Base-by-base conservation (phyloP, 371 early-diverging fungal species). In the Mitosporidium daphniae region DNA sequence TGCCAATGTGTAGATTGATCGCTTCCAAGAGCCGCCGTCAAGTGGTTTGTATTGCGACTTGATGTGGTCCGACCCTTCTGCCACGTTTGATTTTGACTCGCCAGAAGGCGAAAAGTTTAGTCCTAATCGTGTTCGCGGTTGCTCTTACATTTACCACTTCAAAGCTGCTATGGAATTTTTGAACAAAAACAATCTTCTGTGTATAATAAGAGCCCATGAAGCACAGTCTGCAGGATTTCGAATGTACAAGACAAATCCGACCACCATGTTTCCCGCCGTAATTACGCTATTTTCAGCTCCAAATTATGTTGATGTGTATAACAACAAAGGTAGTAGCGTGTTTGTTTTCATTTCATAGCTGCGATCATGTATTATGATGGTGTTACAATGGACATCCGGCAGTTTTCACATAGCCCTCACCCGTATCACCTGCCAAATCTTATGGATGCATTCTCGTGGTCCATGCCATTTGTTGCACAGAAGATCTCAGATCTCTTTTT, bases 231-330 rank as follows among this genome's bases (percentile, higher is more conserved):
- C 71, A 15, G 93, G 93, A 8, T 75, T 72, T 42, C 59, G 74
- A 21, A 80, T 80, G 80, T 78, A 82, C 39, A 55, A 69, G 29
- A 74, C 69, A 39, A 75, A 67, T 33, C 57, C 60, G 34, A 56
- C 73, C 2, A 78, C 77, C 0, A 70, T 71, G 4, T 91, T 82
- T 42, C 82, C 77, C 4, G 57, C 75, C 0, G 72, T 86, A 3
- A 77, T 82, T 50, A 91, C 89, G 20, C 68, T 91, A 23, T 86
- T 91, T 36, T 73, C 73, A 5, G 86, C 86, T 17, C 89, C 89
- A 10, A 86, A 86, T 41, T 86, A 86, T 38, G 45, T 89, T 22
- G 91, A 82, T 40, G 57, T 77, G 4, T 89, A 89, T 47, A 78
- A 77, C 48, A 89, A 84, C 55, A 84, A 80, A 50, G 61, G 57